Base-by-base conservation (phyloP, 257 asterid species). In the Fraxinus quadrangulata region DNA sequence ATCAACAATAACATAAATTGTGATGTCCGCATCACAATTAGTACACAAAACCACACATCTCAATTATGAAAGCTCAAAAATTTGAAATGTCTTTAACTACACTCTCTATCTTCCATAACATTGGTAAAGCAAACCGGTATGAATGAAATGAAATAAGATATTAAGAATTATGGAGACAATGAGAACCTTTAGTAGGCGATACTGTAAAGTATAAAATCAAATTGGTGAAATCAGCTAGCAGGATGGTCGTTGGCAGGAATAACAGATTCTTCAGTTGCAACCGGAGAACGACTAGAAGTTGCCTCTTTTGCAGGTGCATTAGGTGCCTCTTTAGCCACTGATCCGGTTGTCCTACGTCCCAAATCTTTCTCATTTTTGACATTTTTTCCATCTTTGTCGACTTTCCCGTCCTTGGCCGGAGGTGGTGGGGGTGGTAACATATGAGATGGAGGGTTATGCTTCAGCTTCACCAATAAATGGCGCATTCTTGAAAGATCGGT, bases 401-500 rank as follows among this genome's bases (percentile, higher is more conserved):
- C 90, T 75, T 91, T 90, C 39, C 77, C 85, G n/a, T 89, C 92
- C 85, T 90, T 85, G 34, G 91, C 89, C 14, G 90, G 86, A 76
- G 94, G 75, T 10, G 96, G 93, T 33, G 94, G 91, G 70, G 97
- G 97, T 19, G 98, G 97, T 37, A 94, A 12, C 99, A 94, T 94
- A 86, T 92, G 97, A 34, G 97, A 79, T 37, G 99, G 99, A 73
- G 99, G 96, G 11, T 85, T 92, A 89, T 90, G 99, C 90, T 94
- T 94, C 81, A 94, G 96, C 90, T 91, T 94, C 89, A 92, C 88
- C 77, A 94, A 79, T 71, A 94, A 82, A 51, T 95, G 96, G 12
- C 98, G 97, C 96, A 94, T 86, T 90, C 98, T 90, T 12, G 97
- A 89, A 80, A 94, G 92, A 66, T 94, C 99, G 19, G 99, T 94